These are phyloP conservation scores for Boletus pseudo-olivaceus DNA, from an alignment of 768 basidiomycete genomes.

Conservation along the genomic window DNA sequence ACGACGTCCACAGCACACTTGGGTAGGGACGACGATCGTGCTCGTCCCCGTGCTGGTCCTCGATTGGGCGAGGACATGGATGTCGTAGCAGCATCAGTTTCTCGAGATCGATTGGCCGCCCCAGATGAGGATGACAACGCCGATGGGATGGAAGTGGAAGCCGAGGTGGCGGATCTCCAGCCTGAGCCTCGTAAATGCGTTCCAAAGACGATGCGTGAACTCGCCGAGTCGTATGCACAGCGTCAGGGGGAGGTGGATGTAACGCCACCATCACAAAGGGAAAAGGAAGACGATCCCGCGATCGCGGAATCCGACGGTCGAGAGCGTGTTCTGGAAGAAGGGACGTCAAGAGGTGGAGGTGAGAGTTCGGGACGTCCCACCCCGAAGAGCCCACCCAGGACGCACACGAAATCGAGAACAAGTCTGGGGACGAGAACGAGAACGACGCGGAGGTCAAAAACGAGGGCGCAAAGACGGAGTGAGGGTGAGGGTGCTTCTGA, in stretches of 20 bases:
- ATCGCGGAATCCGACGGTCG: not conserved
- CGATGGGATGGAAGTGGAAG: slow-evolving; percentile 10
- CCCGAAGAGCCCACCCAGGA: not conserved
- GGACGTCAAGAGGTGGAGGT: not conserved
- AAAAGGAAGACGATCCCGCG: not conserved
- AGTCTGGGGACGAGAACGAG: not conserved
- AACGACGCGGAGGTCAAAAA: slow-evolving; percentile 19
- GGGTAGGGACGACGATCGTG: not conserved
- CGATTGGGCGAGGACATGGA: not conserved
- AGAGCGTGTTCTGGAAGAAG: slow-evolving; percentile 2
- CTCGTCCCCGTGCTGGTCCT: not conserved
- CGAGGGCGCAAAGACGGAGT: slow-evolving; percentile 25
- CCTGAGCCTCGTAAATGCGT: slow-evolving; percentile 15
- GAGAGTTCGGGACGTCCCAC: slow-evolving; percentile 10
- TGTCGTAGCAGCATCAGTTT: not conserved
- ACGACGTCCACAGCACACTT: slow-evolving; percentile 1
- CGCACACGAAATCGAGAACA: not conserved
- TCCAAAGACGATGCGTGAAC: slow-evolving; percentile 63
- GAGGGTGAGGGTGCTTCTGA: slow-evolving; percentile 23
- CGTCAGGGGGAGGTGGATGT: not conserved
- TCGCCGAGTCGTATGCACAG: slow-evolving; percentile 42
- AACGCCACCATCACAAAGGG: slow-evolving; percentile 25
- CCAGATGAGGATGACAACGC: slow-evolving; percentile 8
- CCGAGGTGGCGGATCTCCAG: slow-evolving; percentile 12
- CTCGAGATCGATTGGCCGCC: slow-evolving; percentile 5